These are phyloP conservation scores for Vanrija pseudolonga DNA, from an alignment of 1,284 basidiomycete genomes.

Conservation along the genomic window DNA sequence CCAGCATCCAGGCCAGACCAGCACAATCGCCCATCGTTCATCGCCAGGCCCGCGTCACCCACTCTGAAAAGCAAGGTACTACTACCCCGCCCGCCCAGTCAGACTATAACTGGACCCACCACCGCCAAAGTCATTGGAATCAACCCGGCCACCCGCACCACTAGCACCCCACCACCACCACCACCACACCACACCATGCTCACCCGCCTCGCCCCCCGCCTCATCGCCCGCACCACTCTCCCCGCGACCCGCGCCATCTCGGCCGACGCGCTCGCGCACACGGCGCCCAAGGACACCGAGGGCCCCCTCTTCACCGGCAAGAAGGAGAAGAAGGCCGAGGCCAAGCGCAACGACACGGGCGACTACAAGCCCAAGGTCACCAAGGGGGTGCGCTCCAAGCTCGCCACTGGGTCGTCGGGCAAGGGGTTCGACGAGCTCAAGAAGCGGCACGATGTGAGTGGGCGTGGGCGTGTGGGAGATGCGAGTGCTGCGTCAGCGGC, in stretches of 20 bases:
- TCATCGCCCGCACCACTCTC: neutral
- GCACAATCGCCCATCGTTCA: too few species aligned
- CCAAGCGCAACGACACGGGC: neutral
- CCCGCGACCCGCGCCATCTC: neutral
- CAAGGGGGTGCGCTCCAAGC: neutral
- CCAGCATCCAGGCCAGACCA: too few species aligned
- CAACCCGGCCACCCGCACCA: too few species aligned
- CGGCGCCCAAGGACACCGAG: neutral
- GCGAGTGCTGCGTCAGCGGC: too few species aligned
- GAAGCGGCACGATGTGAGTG: constrained; percentile 3
- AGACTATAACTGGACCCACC: too few species aligned
- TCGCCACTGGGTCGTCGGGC: neutral
- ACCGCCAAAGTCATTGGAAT: too few species aligned
- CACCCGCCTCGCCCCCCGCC: neutral
- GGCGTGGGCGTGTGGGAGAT: too few species aligned
- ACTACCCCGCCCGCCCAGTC: too few species aligned
- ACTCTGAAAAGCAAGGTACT: too few species aligned
- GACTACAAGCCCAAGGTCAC: too few species aligned
- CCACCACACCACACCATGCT: neutral
- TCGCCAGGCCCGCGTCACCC: too few species aligned
- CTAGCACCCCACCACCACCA: too few species aligned
- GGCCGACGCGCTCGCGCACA: neutral
- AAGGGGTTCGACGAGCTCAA: constrained; percentile 2
- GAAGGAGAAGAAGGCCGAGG: neutral
- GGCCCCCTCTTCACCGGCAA: constrained; percentile 1